Evolutionary conservation across 495 filamentous ascomycete genomes (phyloP), one percentile per base, ranked within the genome.

Genomic region (Trichoderma asperelloides): DNA sequence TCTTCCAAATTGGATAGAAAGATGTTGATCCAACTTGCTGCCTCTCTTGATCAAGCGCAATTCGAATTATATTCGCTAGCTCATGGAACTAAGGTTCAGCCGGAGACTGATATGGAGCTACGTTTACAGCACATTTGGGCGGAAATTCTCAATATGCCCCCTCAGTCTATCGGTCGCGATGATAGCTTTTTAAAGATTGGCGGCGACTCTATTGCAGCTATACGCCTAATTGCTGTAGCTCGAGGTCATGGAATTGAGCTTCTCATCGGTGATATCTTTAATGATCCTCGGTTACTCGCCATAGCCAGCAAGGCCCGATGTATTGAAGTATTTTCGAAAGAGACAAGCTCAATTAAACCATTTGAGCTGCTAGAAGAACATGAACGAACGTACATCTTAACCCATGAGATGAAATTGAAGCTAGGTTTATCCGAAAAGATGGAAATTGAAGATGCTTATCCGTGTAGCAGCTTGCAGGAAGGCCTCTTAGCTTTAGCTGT

Each of bases 401-500:
- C 63, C 3, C 13, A 18, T 7, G 18, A 16, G 33, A 41, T 64
- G 18, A 39, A 16, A 45, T 30, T 5, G 9, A 25, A 65, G 12
- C 21, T 63, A n/a, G 30, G 39, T 15, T 37, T 47, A 28, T 23
- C 41, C 23, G 27, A 27, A 8, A 33, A 18, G 7, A 64, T 18
- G 45, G n/a, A 71, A 1, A 64, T 64, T 43, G 15, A 64, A 3
- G 63, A 64, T 23, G 33, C 23, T 7, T 64, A 40, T 68, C 86
- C 86, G 1, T 88, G 85, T 72, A 88, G 74, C 68, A 77, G 82
- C 7, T 68, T 86, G 2, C 80, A 84, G 69, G 84, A 86, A 66
- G 84, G 80, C 18, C 76, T 87, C 5, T 71, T 84, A 11, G 77
- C 81, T 0, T 70, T 82, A 1, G 76, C 81, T 7, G 76, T 69